A percentile compares a stretch with the other conserved stretches of the same genome.
phyloP scores from a whole-genome alignment of 192 early-diverging fungal species.

The Umbelopsis ramanniana region DNA sequence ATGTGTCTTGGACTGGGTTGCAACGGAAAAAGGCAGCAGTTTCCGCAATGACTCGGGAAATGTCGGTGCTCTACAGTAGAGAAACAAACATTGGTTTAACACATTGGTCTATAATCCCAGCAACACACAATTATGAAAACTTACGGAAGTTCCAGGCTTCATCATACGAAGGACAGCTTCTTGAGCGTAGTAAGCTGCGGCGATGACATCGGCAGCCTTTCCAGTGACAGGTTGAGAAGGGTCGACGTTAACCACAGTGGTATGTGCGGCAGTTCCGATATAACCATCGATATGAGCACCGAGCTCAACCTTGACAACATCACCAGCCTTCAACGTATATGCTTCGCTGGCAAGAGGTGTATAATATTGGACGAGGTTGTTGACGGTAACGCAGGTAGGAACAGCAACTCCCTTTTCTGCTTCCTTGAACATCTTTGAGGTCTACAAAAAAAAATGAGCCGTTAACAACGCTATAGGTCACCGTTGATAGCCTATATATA shows the following conservation, averaged over 20 bases:
- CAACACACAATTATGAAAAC: neutral
- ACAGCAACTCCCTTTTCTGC: slow-evolving; percentile 79
- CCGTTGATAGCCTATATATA: neutral
- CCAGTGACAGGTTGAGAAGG: slow-evolving; percentile 62
- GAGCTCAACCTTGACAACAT: slow-evolving; percentile 92
- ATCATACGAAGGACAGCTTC: slow-evolving; percentile 85
- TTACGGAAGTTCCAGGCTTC: slow-evolving; percentile 70
- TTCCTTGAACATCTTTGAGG: slow-evolving; percentile 63
- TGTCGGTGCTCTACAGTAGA: slow-evolving; percentile 45
- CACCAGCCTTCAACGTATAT: slow-evolving; percentile 67
- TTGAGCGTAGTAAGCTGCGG: slow-evolving; percentile 79
- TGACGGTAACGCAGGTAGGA: slow-evolving; percentile 85
- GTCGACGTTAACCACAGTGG: slow-evolving; percentile 68
- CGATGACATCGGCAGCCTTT: slow-evolving; percentile 40
- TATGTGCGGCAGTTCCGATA: slow-evolving; percentile 82
- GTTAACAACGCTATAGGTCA: neutral
- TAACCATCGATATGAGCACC: slow-evolving; percentile 94
- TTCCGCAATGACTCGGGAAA: slow-evolving; percentile 63
- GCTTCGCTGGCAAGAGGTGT: slow-evolving; percentile 72
- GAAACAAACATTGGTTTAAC: too few species aligned
- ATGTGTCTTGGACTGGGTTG: slow-evolving; percentile 68
- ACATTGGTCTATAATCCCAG: too few species aligned
- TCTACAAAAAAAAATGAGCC: slow-evolving; percentile 35
- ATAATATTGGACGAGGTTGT: slow-evolving; percentile 78
- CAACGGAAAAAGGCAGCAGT: slow-evolving; percentile 68